A percentile compares a stretch with the other conserved stretches of the same genome.
Evolutionary conservation across 805 yeast species (phyloP).

Genomic region (Spathaspora sp.): DNA sequence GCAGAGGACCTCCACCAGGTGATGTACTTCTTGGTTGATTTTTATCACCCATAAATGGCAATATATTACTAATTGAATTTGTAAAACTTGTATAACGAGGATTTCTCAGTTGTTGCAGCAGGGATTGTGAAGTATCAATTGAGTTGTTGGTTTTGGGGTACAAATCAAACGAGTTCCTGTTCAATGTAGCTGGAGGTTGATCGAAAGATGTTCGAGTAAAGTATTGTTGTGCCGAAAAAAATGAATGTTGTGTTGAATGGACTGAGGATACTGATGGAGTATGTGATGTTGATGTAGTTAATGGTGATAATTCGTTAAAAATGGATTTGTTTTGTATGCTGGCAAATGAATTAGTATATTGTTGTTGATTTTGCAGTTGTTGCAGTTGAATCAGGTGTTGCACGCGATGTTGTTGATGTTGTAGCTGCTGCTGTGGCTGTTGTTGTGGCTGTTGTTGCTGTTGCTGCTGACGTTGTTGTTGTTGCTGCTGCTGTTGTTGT

Average conservation of each 20-base stretch:
- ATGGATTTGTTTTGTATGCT: not conserved
- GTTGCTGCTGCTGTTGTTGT: not conserved
- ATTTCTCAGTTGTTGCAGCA: conserved; percentile 12
- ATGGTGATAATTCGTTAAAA: conserved; percentile 32
- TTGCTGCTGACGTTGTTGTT: conserved; percentile 5
- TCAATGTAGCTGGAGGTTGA: conserved; percentile 23
- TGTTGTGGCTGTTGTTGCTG: conserved; percentile 1
- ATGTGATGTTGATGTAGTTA: conserved; percentile 41
- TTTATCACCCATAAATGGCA: conserved; percentile 39
- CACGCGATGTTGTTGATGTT: conserved; percentile 1
- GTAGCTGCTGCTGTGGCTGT: not conserved
- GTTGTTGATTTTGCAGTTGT: conserved; percentile 3
- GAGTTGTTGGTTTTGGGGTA: conserved; percentile 23
- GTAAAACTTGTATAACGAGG: conserved; percentile 32
- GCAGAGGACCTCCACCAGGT: conserved; percentile 10
- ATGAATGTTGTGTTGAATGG: conserved; percentile 41
- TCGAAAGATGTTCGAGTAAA: conserved; percentile 36
- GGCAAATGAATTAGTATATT: not conserved
- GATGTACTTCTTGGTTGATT: conserved; percentile 17
- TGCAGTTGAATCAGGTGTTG: not conserved
- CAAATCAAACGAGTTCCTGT: conserved; percentile 32
- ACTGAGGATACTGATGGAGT: conserved; percentile 38
- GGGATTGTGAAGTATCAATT: conserved; percentile 23
- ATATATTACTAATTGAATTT: conserved; percentile 34
- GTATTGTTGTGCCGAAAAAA: conserved; percentile 41